Evolutionary conservation across 768 basidiomycete genomes (phyloP).

Genomic region (Termitomyces sp.): DNA sequence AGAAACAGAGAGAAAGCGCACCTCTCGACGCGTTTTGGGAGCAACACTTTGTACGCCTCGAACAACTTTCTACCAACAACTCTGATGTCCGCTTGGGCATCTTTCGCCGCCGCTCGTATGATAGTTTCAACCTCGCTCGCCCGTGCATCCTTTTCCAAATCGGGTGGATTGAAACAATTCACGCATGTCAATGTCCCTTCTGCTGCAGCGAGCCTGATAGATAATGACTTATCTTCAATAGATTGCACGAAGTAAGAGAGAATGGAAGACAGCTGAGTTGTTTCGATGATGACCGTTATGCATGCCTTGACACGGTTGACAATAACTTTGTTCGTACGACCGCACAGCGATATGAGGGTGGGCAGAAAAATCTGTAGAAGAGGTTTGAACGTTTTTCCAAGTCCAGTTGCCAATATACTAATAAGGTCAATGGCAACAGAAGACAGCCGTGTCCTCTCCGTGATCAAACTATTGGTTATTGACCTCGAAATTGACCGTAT

Average conservation of each 20-base stretch:
- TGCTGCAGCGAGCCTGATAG: conserved; percentile 56
- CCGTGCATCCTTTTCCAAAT: conserved; percentile 63
- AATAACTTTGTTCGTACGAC: conserved; percentile 76
- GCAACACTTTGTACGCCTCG: conserved; percentile 65
- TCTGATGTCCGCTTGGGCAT: conserved; percentile 72
- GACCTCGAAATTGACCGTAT: conserved; percentile 14
- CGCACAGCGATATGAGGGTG: conserved; percentile 57
- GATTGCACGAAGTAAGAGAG: conserved; percentile 54
- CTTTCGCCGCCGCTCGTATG: conserved; percentile 61
- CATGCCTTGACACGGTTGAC: conserved; percentile 57
- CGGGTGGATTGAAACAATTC: conserved; percentile 74
- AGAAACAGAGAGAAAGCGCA: conserved; percentile 19
- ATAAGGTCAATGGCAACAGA: conserved; percentile 10
- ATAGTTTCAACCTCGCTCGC: conserved; percentile 64
- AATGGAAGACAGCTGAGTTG: conserved; percentile 61
- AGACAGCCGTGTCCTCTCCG: conserved; percentile 16
- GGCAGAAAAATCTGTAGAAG: conserved; percentile 66
- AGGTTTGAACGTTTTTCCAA: conserved; percentile 61
- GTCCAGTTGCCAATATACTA: conserved; percentile 45
- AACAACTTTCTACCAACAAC: conserved; percentile 66
- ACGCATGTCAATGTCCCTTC: conserved; percentile 63
- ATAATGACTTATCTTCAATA: conserved; percentile 63
- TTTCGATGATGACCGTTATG: conserved; percentile 55
- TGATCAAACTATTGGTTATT: conserved; percentile 11
- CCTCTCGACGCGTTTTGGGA: conserved; percentile 66